A percentile compares a stretch with the other conserved stretches of the same genome.
These are phyloP conservation scores for Baorangia bicolor DNA, from an alignment of 768 basidiomycete genomes.

Conservation along the genomic window DNA sequence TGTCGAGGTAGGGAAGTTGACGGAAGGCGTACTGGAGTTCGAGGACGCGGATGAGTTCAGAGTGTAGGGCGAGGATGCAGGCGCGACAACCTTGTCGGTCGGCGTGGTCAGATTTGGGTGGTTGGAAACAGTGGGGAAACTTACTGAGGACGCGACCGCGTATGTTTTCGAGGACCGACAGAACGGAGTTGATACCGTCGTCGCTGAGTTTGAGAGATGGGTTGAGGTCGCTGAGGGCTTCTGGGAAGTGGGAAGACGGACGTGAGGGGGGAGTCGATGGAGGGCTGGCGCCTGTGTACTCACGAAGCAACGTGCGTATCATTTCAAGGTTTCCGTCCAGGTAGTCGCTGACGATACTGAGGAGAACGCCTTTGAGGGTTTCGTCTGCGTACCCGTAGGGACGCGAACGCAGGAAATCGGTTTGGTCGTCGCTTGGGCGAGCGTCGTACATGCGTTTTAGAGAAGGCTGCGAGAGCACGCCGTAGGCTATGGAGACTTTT, in stretches of 20 bases:
- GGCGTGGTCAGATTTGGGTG: not conserved
- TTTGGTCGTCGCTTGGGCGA: conserved; percentile 40
- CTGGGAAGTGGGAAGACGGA: conserved; percentile 36
- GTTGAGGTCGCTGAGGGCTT: conserved; percentile 76
- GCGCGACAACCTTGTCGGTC: conserved; percentile 61
- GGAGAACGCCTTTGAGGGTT: conserved; percentile 71
- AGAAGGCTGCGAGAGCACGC: conserved; percentile 72
- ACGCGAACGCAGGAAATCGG: conserved; percentile 53
- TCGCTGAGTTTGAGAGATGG: conserved; percentile 75
- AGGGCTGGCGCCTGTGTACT: conserved; percentile 23
- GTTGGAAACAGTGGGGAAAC: not conserved
- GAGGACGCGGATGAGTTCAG: conserved; percentile 72
- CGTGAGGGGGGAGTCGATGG: no score
- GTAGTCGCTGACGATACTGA: conserved; percentile 78
- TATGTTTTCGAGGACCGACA: conserved; percentile 64
- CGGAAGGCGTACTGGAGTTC: conserved; percentile 79
- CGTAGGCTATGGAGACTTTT: conserved; percentile 81
- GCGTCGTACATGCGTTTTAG: conserved; percentile 69
- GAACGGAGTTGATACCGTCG: conserved; percentile 75
- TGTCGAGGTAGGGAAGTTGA: conserved; percentile 73
- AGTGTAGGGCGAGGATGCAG: conserved; percentile 70
- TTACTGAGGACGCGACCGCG: conserved; percentile 74
- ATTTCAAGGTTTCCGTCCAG: conserved; percentile 87
- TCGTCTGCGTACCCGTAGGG: conserved; percentile 67
- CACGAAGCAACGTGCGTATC: conserved; percentile 72